Evolutionary conservation across 2,329 filamentous ascomycete genomes (phyloP).

Genomic region (Colletotrichum australisinense): DNA sequence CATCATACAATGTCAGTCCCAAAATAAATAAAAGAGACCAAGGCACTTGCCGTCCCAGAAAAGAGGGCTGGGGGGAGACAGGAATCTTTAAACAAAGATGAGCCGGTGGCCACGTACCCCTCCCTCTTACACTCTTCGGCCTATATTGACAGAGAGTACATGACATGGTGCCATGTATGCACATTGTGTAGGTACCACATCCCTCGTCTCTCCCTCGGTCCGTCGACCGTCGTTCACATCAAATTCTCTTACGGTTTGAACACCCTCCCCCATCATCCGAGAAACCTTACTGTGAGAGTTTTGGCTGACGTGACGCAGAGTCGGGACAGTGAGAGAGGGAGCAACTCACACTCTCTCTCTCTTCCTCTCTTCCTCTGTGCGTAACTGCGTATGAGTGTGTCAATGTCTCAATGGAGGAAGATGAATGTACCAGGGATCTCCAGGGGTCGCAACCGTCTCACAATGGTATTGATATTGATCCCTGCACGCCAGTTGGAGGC

Average conservation of each 20-base stretch:
- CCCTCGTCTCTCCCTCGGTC: background rate
- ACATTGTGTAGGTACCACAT: background rate
- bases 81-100: conserved; percentile 26
- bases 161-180: background rate
- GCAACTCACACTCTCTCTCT: background rate
- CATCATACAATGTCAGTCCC: conserved; percentile 22
- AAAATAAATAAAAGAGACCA: background rate
- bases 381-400: too few relatives aligned
- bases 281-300: conserved; percentile 16
- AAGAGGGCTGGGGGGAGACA: background rate
- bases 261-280: background rate
- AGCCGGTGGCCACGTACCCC: background rate
- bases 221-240: background rate
- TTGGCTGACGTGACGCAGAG: conserved; percentile 29
- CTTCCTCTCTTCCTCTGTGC: background rate
- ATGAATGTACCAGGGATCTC: conserved; percentile 12
- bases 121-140: background rate
- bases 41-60: conserved; percentile 6
- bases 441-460: conserved; percentile 29
- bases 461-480: conserved; percentile 34
- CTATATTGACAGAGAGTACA: background rate
- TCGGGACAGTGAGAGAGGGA: conserved; percentile 3
- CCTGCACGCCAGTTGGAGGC: conserved; percentile 33
- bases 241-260: background rate
- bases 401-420: background rate